These are phyloP conservation scores for Ogataea naganishii DNA, from an alignment of 805 yeast genomes.

Conservation along the genomic window DNA sequence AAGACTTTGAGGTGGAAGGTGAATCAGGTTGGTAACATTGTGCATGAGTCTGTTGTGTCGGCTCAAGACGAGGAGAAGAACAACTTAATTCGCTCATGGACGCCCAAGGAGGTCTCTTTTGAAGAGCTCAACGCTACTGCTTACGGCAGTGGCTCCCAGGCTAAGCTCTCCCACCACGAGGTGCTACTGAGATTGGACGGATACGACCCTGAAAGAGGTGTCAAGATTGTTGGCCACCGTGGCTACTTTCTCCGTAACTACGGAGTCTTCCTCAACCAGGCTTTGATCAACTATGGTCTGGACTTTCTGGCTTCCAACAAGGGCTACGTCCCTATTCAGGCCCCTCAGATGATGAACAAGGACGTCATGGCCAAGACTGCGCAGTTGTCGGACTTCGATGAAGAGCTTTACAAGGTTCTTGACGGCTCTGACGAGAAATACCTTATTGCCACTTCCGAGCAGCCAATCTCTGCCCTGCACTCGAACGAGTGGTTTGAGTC, in stretches of 20 bases:
- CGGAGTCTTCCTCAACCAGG: constrained; percentile 97
- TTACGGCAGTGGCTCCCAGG: constrained; percentile 68
- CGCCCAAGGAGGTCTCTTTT: constrained; percentile 53
- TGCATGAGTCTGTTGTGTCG: constrained; percentile 84
- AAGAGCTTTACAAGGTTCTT: constrained; percentile 91
- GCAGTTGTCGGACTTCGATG: constrained; percentile 95
- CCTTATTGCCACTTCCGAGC: constrained; percentile 97
- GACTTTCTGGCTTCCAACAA: constrained; percentile 60
- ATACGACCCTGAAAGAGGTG: constrained; percentile 98
- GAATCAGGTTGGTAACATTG: constrained; percentile 86
- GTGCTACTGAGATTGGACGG: constrained; percentile 91
- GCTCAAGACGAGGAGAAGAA: constrained; percentile 88
- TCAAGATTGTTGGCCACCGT: constrained; percentile 95
- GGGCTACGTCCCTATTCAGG: constrained; percentile 86
- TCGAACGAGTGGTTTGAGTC: constrained; percentile 97
- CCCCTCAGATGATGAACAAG: constrained; percentile 99
- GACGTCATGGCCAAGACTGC: constrained; percentile 99
- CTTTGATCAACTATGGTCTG: constrained; percentile 93
- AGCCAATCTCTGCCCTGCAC: constrained; percentile 97
- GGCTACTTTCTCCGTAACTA: constrained; percentile 92
- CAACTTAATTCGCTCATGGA: constrained; percentile 81
- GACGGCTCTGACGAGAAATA: constrained; percentile 98
- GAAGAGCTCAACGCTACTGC: constrained; percentile 55
- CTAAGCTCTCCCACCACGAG: constrained; percentile 89
- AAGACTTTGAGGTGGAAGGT: constrained; percentile 68